Evolutionary conservation across 768 basidiomycete species (phyloP).

Genomic region (Hemileccinum rubropunctum): DNA sequence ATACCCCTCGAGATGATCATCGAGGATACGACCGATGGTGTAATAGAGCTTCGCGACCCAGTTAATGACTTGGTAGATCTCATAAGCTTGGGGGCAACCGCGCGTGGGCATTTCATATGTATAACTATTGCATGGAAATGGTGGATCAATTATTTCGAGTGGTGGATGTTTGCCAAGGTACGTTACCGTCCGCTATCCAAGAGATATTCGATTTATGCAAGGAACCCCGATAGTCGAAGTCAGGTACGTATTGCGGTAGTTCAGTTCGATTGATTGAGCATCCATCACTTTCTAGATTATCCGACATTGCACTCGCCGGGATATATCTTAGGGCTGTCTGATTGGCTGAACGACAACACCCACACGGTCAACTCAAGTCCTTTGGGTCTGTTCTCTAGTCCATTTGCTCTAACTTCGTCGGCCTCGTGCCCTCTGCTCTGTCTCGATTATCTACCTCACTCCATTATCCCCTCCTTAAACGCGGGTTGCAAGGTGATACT

Average conservation of each 20-base stretch:
- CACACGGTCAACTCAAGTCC: not conserved
- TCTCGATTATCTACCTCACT: constrained; percentile 20
- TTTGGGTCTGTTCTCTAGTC: constrained; percentile 11
- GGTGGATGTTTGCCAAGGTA: constrained; percentile 30
- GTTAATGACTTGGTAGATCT: constrained; percentile 37
- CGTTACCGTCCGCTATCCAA: constrained; percentile 4
- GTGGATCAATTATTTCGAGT: constrained; percentile 36
- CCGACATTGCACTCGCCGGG: not conserved
- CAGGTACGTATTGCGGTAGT: constrained; percentile 23
- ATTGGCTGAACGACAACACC: not conserved
- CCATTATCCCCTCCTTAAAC: constrained; percentile 11
- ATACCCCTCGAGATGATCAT: constrained; percentile 38
- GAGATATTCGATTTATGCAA: constrained; percentile 1
- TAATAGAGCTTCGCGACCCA: constrained; percentile 45
- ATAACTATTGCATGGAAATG: constrained; percentile 32
- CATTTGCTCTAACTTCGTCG: constrained; percentile 4
- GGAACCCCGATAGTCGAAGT: constrained; percentile 4
- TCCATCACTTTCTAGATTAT: not conserved
- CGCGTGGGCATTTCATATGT: constrained; percentile 39
- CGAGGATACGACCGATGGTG: constrained; percentile 35
- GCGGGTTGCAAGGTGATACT: constrained; percentile 23
- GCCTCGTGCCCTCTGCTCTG: constrained; percentile 14
- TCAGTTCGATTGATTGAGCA: not conserved
- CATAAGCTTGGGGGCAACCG: constrained; percentile 30
- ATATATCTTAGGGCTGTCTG: not conserved